A percentile compares a stretch with the other conserved stretches of the same genome.
Evolutionary conservation across 2,329 filamentous ascomycete species (phyloP).

Genomic region (Sarocladiaceae sp.): DNA sequence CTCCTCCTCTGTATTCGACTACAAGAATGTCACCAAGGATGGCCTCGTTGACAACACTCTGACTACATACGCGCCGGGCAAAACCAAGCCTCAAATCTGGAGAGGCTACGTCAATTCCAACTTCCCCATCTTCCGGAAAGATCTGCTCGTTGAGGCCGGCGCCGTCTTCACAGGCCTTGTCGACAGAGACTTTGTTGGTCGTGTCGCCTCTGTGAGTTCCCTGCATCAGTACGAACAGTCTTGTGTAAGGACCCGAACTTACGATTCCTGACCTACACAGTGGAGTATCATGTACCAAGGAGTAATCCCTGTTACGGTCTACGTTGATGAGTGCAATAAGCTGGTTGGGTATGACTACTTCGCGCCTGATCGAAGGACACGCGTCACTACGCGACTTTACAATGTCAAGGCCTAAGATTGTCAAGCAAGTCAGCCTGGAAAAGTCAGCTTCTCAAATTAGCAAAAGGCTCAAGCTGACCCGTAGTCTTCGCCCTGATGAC

Average conservation of each 20-base stretch:
- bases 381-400: conserved; percentile 26
- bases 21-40: conserved; percentile 26
- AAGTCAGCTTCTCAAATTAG: no score
- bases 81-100: conserved; percentile 19
- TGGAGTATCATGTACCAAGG: conserved; percentile 33
- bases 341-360: conserved; percentile 34
- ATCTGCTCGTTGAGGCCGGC: conserved; percentile 21
- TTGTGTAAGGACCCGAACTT: no score
- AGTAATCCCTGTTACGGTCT: conserved; percentile 29
- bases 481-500: no score
- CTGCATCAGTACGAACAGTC: no score
- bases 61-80: conserved; percentile 19
- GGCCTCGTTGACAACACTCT: conserved; percentile 32
- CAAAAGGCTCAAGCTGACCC: not conserved
- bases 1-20: conserved; percentile 29
- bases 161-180: conserved; percentile 23
- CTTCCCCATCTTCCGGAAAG: conserved; percentile 27
- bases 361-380: conserved; percentile 19
- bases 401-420: conserved; percentile 18
- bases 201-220: conserved; percentile 21
- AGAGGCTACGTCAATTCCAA: conserved; percentile 31
- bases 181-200: conserved; percentile 14
- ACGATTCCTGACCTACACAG: conserved; percentile 15
- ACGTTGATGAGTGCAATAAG: conserved; percentile 26
- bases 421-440: no score